Evolutionary conservation across 2,329 filamentous ascomycete genomes (phyloP), one percentile per base, ranked within the genome.

Genomic region (Camptophora hylomeconis): DNA sequence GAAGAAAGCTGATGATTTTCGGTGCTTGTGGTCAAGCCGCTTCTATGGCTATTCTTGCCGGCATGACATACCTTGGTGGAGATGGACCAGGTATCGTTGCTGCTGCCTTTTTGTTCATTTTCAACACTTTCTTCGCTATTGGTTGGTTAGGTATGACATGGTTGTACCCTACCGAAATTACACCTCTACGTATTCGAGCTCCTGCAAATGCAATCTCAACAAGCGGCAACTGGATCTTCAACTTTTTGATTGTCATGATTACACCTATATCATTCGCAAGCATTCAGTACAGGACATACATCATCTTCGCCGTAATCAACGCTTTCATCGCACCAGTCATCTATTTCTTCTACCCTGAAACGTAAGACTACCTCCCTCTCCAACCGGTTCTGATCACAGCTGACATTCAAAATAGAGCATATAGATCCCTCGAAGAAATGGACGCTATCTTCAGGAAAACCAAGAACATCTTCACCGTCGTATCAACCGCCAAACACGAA

Each of bases 221-320:
- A 48, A 71, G 77, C 3, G 72, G 77, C 20, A 86, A 86, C 55
- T 86, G 80, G 80, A 53, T 56, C 13, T 81, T 74, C 72, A 80
- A 82, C 51, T 84, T 84, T 53, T 55, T 79, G 48, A 63, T 80
- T 38, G 71, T 71, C 67, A 86, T 86, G 64, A 83, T 86, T 61
- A 83, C 80, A 0, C 77, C 80, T 0, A 83, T 83, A 52, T 83
- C 86, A 50, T 79, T 74, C 2, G 58, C 60, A 1, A 63, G 69
- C 6, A 86, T 86, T 35, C 69, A 79, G 43, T 86, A 78, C 54
- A 64, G 66, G 19, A 83, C 84, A 47, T 80, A 80, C 8, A 81
- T 83, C 42, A 72, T 87, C 24, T 86, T 87, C 49, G 79, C 79
- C 0, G 74, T 63, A 1, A 83, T 77, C 37, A 70, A 70, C 44